phyloP scores from a whole-genome alignment of 75 land plant genomes.

The Pinus albicaulis region DNA sequence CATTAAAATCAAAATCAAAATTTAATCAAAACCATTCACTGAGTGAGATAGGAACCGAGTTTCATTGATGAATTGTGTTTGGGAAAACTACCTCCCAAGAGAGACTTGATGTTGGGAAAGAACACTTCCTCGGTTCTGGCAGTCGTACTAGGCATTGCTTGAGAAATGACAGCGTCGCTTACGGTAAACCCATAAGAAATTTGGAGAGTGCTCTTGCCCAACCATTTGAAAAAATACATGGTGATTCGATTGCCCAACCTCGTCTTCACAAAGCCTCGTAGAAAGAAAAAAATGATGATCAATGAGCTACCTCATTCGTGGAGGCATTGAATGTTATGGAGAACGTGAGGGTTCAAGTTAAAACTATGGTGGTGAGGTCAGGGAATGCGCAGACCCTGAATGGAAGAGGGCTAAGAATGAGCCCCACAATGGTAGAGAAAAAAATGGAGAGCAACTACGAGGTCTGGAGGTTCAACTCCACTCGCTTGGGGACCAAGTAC shows the following conservation, averaged over 20 bases:
- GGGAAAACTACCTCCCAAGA: conserved; percentile 73
- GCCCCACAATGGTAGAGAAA: too few relatives aligned
- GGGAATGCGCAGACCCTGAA: too few relatives aligned
- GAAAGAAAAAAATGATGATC: conserved; percentile 49
- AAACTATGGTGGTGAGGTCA: too few relatives aligned
- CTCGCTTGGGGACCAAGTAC: too few relatives aligned
- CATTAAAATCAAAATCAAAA: too few relatives aligned
- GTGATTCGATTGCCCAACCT: conserved; percentile 37
- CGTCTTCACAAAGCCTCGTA: conserved; percentile 40
- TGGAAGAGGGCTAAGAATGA: too few relatives aligned
- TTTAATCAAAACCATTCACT: conserved; percentile 14
- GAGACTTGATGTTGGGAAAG: conserved; percentile 37
- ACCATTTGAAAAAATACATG: conserved; percentile 32
- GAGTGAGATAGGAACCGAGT: conserved; percentile 70
- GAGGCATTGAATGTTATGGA: conserved; percentile 31
- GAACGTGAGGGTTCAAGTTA: too few relatives aligned
- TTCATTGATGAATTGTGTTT: conserved; percentile 64
- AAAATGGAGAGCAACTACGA: too few relatives aligned
- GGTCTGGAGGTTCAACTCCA: too few relatives aligned
- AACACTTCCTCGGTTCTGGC: conserved; percentile 43
- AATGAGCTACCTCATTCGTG: conserved; percentile 47
- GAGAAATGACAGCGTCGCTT: conserved; percentile 38
- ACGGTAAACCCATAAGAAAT: conserved; percentile 36
- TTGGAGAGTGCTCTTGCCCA: conserved; percentile 37
- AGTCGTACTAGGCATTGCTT: conserved; percentile 50